phyloP scores from a whole-genome alignment of 805 yeast genomes.

The Saturnispora hagleri region DNA sequence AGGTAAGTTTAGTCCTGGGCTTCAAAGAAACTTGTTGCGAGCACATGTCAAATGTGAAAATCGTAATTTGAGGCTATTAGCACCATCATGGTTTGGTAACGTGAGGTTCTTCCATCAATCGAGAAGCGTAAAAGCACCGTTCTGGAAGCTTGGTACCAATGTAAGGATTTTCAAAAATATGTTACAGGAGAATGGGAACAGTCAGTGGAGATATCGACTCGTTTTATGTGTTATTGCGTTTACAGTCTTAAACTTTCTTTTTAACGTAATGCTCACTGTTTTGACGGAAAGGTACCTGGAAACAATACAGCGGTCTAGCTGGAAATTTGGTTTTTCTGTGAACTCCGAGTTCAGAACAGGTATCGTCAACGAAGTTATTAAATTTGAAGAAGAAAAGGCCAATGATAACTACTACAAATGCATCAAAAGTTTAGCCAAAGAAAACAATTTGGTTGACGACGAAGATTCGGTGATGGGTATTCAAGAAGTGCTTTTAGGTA shows the following conservation, averaged over 20 bases:
- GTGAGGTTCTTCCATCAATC: slow-evolving; percentile 7
- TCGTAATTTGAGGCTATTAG: not conserved
- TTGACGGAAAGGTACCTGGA: slow-evolving; percentile 25
- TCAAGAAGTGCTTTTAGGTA: slow-evolving; percentile 15
- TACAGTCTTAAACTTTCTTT: slow-evolving; percentile 30
- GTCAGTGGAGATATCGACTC: slow-evolving; percentile 37
- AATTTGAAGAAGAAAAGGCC: slow-evolving; percentile 26
- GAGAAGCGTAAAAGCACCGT: slow-evolving; percentile 17
- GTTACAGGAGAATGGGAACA: slow-evolving; percentile 29
- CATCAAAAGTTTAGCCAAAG: slow-evolving; percentile 25
- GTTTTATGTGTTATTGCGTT: slow-evolving; percentile 35
- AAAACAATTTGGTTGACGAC: slow-evolving; percentile 20
- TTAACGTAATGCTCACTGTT: slow-evolving; percentile 28
- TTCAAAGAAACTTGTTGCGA: not conserved
- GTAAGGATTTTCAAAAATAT: slow-evolving; percentile 18
- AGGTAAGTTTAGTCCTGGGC: not conserved
- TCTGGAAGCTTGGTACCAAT: slow-evolving; percentile 28
- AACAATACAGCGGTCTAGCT: slow-evolving; percentile 21
- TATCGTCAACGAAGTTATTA: slow-evolving; percentile 31
- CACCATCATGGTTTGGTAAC: not conserved
- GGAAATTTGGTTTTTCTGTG: slow-evolving; percentile 22
- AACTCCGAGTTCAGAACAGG: slow-evolving; percentile 29
- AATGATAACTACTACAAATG: slow-evolving; percentile 26
- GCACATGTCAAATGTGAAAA: not conserved
- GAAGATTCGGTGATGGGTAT: slow-evolving; percentile 15